Evolutionary conservation across 208 protist species (phyloP).

Genomic region (Giardia muris): DNA sequence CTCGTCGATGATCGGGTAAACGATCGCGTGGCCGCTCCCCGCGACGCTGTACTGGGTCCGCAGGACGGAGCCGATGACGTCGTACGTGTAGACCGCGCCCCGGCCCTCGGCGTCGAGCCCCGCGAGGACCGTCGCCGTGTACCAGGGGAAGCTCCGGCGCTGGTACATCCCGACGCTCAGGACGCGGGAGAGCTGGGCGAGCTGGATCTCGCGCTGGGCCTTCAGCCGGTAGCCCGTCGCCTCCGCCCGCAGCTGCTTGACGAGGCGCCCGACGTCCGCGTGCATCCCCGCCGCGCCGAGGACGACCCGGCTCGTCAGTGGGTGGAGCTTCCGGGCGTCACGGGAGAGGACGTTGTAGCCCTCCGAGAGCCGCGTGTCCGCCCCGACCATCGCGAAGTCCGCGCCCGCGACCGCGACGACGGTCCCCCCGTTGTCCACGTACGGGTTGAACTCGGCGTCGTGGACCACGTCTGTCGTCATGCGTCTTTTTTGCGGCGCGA

Average conservation of each 20-base stretch:
- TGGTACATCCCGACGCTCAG: neutral
- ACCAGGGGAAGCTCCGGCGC: slow-evolving; percentile 26
- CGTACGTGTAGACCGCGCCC: slow-evolving; percentile 3
- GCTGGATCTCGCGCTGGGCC: neutral
- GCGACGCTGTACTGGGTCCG: neutral
- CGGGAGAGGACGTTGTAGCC: slow-evolving; percentile 14
- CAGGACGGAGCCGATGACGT: neutral
- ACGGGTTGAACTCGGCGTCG: slow-evolving; percentile 9
- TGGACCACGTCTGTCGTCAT: neutral
- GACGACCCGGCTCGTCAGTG: neutral
- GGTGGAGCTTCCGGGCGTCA: neutral
- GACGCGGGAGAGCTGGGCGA: neutral
- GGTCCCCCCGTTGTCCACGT: slow-evolving; percentile 22
- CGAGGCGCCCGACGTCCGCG: neutral
- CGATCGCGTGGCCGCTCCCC: neutral
- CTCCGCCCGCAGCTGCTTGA: neutral
- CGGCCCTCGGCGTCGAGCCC: neutral
- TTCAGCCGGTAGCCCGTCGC: neutral
- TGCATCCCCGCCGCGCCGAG: neutral
- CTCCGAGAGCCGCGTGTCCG: neutral
- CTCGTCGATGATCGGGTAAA: neutral
- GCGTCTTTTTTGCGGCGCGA: neutral
- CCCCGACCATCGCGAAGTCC: slow-evolving; percentile 10
- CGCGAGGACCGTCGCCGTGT: slow-evolving; percentile 12
- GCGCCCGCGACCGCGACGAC: slow-evolving; percentile 1